Evolutionary conservation across 2,329 filamentous ascomycete genomes (phyloP), one percentile per base, ranked within the genome.

Genomic region (Fusarium sp.): DNA sequence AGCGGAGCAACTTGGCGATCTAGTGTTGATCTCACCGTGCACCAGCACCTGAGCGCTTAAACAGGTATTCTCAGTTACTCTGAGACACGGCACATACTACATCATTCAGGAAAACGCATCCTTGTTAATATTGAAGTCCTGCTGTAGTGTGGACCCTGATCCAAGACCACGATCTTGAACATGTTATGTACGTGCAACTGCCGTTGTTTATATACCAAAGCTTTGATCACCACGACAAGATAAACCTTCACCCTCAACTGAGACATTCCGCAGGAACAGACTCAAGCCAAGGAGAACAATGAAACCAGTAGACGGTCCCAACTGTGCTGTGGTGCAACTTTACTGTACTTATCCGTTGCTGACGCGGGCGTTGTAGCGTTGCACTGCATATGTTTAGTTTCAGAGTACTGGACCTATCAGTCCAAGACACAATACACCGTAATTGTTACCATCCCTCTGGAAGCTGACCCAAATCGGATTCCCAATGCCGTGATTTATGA

Each of bases 341-440:
- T n/a, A n/a, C 25, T 25, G 25, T 41, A 18, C 49, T 48, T 48
- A 21, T 63, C 42, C 42, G 49, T 20, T 56, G 59, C 57, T 63
- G 57, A 63, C 59, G 59, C 57, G 59, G 59, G 48, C 42, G n/a
- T 20, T 5, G 21, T 37, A 35, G 59, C 57, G 59, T 62, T 43
- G 42, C 37, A 63, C 7, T 62, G 59, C 59, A 62, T 31, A 13
- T 25, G 36, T 10, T 29, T 21, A 20, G 15, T 39, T 23, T 18
- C 8, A 42, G 33, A n/a, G 23, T 5, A 33, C 14, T 20, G n/a
- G n/a, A 21, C 57, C 59, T 63, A 63, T 63, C 57, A 56, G 17
- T 40, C 21, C 27, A n/a, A 6, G n/a, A 11, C 23, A 15, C 33
- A 33, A 49, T n/a, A 59, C 49, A 62, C 45, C 46, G 25, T 33